These are phyloP conservation scores for Clitopilus hobsonii DNA, from an alignment of 768 basidiomycete genomes.

Conservation along the genomic window DNA sequence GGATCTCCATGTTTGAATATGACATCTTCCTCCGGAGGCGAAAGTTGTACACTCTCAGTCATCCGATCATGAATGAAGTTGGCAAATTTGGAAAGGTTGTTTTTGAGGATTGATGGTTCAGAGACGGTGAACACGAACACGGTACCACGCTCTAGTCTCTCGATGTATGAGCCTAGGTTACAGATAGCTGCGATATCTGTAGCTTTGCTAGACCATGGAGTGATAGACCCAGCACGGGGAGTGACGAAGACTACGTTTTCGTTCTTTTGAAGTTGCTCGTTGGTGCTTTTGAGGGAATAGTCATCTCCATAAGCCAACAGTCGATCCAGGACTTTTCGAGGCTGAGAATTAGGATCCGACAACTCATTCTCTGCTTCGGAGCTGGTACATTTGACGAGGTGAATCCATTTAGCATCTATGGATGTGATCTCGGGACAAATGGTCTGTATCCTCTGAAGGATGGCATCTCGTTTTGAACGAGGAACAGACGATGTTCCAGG, in stretches of 20 bases:
- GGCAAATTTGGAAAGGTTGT: conserved; percentile 50
- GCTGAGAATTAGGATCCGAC: conserved; percentile 32
- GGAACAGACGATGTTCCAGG: conserved; percentile 76
- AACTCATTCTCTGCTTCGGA: conserved; percentile 43
- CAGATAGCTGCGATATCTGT: conserved; percentile 92
- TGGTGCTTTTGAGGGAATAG: conserved; percentile 42
- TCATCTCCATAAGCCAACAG: conserved; percentile 87
- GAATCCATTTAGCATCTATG: conserved; percentile 82
- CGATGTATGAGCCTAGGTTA: conserved; percentile 65
- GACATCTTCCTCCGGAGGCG: conserved; percentile 49
- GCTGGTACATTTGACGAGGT: conserved; percentile 69
- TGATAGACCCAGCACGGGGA: conserved; percentile 87
- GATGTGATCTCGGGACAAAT: conserved; percentile 49
- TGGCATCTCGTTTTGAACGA: conserved; percentile 58
- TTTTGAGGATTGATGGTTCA: conserved; percentile 24
- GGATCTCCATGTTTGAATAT: conserved; percentile 62
- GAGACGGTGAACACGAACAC: conserved; percentile 57
- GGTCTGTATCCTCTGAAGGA: conserved; percentile 58
- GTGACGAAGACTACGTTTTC: conserved; percentile 63
- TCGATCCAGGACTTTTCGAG: conserved; percentile 53
- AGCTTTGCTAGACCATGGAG: conserved; percentile 99
- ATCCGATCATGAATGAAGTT: conserved; percentile 91
- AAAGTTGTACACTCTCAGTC: conserved; percentile 76
- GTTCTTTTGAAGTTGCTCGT: conserved; percentile 25
- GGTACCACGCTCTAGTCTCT: conserved; percentile 83